Conservation (phyloP, 352 stramenopile genomes). For the Globisporangium sylvaticum region DNA sequence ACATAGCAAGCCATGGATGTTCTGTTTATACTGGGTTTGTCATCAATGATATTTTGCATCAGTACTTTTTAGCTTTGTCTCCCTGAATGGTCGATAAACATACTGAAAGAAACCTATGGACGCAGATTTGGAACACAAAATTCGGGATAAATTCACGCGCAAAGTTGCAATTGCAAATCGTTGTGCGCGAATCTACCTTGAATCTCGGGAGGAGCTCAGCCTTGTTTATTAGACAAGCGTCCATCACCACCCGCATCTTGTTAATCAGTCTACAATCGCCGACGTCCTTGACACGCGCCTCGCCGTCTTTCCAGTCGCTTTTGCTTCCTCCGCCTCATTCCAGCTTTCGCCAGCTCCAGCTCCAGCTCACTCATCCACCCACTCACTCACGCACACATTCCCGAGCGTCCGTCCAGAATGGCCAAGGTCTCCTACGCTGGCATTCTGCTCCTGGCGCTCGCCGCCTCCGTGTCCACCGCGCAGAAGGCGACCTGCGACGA, state of each 20-base stretch:
- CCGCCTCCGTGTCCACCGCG: constrained; percentile 19
- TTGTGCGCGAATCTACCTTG: not conserved
- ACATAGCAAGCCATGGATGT: no score
- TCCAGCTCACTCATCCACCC: not conserved
- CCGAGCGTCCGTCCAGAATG: constrained; percentile 22
- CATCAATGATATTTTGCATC: no score
- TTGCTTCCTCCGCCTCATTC: not conserved
- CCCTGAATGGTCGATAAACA: not conserved
- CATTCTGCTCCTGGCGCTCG: constrained; percentile 24
- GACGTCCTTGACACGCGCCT: not conserved
- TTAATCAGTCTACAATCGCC: not conserved
- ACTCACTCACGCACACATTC: not conserved
- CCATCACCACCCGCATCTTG: not conserved
- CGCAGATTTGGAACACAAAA: not conserved
- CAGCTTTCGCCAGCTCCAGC: not conserved
- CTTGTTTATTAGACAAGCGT: not conserved
- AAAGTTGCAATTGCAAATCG: not conserved
- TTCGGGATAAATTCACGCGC: not conserved
- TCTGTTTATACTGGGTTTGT: no score
- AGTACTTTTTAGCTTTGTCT: no score
- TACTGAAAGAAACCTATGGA: not conserved
- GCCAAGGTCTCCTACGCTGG: constrained; percentile 35
- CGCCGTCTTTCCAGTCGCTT: not conserved
- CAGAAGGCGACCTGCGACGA: constrained; percentile 25
- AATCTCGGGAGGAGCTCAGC: not conserved